These are phyloP conservation scores for Syncephalastrum monosporum DNA, from an alignment of 371 early-diverging fungal genomes.

Conservation along the genomic window DNA sequence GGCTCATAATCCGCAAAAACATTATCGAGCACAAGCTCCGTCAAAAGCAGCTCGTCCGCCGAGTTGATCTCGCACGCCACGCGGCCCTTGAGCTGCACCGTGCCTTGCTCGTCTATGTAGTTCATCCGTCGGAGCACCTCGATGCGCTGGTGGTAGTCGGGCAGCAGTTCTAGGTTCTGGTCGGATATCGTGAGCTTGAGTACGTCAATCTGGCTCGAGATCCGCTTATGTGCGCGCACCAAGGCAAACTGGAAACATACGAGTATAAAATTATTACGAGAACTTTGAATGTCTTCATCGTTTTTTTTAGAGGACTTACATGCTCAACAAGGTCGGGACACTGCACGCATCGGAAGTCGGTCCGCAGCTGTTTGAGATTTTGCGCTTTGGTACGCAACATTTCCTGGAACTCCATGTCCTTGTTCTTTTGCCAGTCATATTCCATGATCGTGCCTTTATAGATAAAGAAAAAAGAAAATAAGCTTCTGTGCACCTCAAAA, in stretches of 20 bases:
- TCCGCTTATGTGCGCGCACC: slow-evolving; percentile 64
- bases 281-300: too few relatives aligned
- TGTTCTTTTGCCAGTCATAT: slow-evolving; percentile 74
- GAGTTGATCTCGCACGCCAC: slow-evolving; percentile 99
- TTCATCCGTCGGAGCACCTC: slow-evolving; percentile 76
- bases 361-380: slow-evolving; percentile 37
- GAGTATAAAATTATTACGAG: too few relatives aligned
- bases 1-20: slow-evolving; percentile 87
- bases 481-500: too few relatives aligned
- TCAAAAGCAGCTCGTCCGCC: slow-evolving; percentile 95
- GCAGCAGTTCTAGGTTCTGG: slow-evolving; percentile 88
- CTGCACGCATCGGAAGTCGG: slow-evolving; percentile 70
- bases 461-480: too few relatives aligned
- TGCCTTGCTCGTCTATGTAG: slow-evolving; percentile 81
- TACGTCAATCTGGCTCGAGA: slow-evolving; percentile 71
- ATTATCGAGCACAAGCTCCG: slow-evolving; percentile 98
- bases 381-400: slow-evolving; percentile 52
- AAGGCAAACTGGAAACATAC: slow-evolving; percentile 53
- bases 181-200: slow-evolving; percentile 81
- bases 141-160: slow-evolving; percentile 90
- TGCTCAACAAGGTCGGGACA: slow-evolving; percentile 84
- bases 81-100: slow-evolving; percentile 97
- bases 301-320: slow-evolving; percentile 63
- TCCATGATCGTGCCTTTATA: slow-evolving; percentile 34
- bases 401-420: slow-evolving; percentile 84